phyloP scores from a whole-genome alignment of 108 stramenopile species.

The Stephanodiscus triporus region DNA sequence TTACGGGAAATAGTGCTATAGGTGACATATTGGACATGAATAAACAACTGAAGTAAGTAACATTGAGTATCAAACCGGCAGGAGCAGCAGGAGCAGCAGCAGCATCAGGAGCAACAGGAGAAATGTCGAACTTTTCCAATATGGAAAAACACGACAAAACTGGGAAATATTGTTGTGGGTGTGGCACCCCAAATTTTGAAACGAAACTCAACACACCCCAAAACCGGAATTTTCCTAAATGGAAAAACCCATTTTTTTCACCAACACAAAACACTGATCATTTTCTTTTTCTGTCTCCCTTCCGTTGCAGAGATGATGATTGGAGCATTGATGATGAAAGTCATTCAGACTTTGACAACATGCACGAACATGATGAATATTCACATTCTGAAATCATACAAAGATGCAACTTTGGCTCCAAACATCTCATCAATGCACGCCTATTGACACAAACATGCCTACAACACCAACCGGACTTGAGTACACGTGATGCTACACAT shows the following conservation, averaged over 20 bases:
- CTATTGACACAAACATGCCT: too few species aligned
- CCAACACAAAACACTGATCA: background rate
- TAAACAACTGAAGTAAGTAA: conserved; percentile 9
- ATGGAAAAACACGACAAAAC: background rate
- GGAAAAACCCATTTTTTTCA: background rate
- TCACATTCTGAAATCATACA: conserved; percentile 18
- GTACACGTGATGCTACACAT: too few species aligned
- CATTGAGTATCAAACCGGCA: background rate
- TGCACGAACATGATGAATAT: conserved; percentile 2
- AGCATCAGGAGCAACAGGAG: too few species aligned
- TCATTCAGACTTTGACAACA: background rate
- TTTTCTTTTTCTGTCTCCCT: background rate
- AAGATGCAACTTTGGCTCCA: background rate
- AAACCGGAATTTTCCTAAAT: background rate
- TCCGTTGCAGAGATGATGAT: conserved; percentile 1
- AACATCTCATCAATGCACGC: conserved; percentile 12
- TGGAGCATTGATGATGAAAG: background rate
- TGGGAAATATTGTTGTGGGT: too few species aligned
- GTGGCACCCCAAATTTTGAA: too few species aligned
- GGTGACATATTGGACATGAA: conserved; percentile 2
- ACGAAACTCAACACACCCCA: background rate
- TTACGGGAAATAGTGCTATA: background rate
- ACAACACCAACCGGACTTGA: too few species aligned
- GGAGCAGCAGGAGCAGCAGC: too few species aligned
- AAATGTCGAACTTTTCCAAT: background rate